A percentile compares a stretch with the other conserved stretches of the same genome.
These are phyloP conservation scores for Alternaria burnsii DNA, from an alignment of 2,329 filamentous ascomycete genomes.

Conservation along the genomic window DNA sequence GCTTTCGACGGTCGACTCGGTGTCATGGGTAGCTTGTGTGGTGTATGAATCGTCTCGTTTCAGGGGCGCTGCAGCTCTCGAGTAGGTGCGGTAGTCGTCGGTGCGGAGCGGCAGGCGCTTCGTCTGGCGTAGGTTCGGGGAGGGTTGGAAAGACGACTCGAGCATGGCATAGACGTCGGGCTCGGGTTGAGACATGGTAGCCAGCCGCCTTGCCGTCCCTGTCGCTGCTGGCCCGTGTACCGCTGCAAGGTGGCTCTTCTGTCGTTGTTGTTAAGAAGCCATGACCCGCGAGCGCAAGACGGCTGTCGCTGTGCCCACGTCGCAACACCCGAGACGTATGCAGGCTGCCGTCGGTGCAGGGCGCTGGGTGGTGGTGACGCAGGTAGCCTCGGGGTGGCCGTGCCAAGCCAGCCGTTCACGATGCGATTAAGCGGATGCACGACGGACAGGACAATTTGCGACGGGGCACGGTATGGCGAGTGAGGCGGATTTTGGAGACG, in stretches of 20 bases:
- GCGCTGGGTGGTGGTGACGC: constrained; percentile 36
- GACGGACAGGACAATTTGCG: constrained; percentile 7
- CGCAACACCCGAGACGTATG: constrained; percentile 14
- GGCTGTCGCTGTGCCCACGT: constrained; percentile 16
- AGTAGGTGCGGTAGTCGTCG: constrained; percentile 36
- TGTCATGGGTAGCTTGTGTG: constrained; percentile 44
- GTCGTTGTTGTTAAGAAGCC: constrained; percentile 25
- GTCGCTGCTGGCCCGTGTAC: constrained; percentile 8
- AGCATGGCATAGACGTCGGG: constrained; percentile 41
- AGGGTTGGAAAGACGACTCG: constrained; percentile 42
- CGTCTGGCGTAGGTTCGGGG: constrained; percentile 38
- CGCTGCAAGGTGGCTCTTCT: constrained; percentile 13
- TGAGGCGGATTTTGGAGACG: constrained; percentile 12
- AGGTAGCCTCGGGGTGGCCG: constrained; percentile 29
- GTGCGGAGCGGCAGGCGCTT: constrained; percentile 38
- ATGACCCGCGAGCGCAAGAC: constrained; percentile 29
- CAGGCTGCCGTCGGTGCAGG: constrained; percentile 21
- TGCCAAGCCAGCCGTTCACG: constrained; percentile 32
- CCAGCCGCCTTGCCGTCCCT: constrained; percentile 5
- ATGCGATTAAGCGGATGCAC: constrained; percentile 10
- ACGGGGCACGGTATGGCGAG: constrained; percentile 16
- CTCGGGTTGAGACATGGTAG: constrained; percentile 36
- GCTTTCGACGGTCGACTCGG: constrained; percentile 33
- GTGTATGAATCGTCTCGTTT: constrained; percentile 23
- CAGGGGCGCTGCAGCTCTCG: constrained; percentile 35